Evolutionary conservation across 1,284 basidiomycete species (phyloP), one percentile per base, ranked within the genome.

Genomic region (Mycena citricolor): DNA sequence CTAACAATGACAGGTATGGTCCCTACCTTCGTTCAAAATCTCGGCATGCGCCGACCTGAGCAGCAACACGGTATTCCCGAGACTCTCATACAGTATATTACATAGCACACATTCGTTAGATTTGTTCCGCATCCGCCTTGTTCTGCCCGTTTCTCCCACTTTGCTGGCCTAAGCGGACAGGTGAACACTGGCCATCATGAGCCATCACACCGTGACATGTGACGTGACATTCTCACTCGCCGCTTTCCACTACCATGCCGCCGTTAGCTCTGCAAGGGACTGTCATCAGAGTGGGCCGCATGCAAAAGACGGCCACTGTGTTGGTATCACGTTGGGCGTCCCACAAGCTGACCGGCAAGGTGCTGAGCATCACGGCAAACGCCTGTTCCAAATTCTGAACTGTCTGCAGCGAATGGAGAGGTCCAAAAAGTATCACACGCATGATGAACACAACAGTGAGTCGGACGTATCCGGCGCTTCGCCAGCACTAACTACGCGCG

Each of bases 261-360:
- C 86, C 86, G 17, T 81, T 88, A 76, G 65, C 79, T 13, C 75
- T 90, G 44, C 71, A 71, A 19, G 87, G 87, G 8, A 58, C 81
- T 29, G 88, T 90, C 20, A 83, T 84, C 19, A 89, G 86, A 63
- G 82, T 77, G 14, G 86, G 87, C 11, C 77, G 71, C 56, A 90
- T 90, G 87, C 73, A 80, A 46, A 90, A 90, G 60, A 90, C 87
- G 0, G 87, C 76, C 13, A 90, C 88, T 0, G 86, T 90, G 31
- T 81, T 81, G 1, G 85, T 90, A 13, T 80, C 83, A 20, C 76
- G 87, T 45, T 79, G 71, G 68, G 69, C 83, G 30, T 64, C 77
- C 19, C 86, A 90, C 59, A 75, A 77, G 50, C 58, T 77, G 35
- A 89, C 86, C 7, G 78, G 81, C 56, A 90, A 90, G 74, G 86